Percentiles rank a stretch among this genome's conserved stretches.
Evolutionary conservation across 2,329 filamentous ascomycete species (phyloP).

Genomic region (Pseudocercospora fijiensis): DNA sequence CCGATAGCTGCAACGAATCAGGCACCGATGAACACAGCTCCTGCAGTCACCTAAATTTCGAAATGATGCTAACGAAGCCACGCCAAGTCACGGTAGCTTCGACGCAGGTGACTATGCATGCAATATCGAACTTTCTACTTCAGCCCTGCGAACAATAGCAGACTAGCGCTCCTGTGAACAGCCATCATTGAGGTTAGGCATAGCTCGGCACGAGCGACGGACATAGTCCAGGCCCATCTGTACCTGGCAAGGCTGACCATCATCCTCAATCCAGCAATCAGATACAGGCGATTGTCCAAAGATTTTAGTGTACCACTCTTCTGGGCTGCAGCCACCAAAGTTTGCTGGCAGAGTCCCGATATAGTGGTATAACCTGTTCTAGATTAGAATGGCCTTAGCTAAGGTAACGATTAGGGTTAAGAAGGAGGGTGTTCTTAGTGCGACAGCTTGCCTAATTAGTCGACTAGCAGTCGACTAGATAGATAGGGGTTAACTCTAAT

Average conservation of each 20-base stretch:
- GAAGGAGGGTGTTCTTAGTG: no score
- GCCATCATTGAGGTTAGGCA: neutral
- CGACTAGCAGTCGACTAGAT: no score
- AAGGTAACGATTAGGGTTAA: no score
- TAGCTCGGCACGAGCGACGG: neutral
- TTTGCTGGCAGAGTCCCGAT: no score
- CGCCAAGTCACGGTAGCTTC: constrained; percentile 4
- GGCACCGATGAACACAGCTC: neutral
- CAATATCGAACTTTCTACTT: neutral
- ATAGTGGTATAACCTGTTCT: no score
- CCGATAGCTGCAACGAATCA: neutral
- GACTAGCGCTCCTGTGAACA: neutral
- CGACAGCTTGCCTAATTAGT: no score
- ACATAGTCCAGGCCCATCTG: neutral
- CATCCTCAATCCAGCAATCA: neutral
- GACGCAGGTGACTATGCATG: neutral
- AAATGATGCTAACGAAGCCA: neutral
- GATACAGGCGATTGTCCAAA: no score
- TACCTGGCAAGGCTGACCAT: neutral
- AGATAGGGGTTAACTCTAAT: no score
- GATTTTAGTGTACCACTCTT: no score
- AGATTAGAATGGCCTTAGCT: no score
- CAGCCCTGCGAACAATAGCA: neutral
- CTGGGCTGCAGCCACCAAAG: no score
- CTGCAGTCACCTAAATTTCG: neutral